Conservation (phyloP, 2,329 filamentous ascomycete genomes). For the Penicillium sp. region DNA sequence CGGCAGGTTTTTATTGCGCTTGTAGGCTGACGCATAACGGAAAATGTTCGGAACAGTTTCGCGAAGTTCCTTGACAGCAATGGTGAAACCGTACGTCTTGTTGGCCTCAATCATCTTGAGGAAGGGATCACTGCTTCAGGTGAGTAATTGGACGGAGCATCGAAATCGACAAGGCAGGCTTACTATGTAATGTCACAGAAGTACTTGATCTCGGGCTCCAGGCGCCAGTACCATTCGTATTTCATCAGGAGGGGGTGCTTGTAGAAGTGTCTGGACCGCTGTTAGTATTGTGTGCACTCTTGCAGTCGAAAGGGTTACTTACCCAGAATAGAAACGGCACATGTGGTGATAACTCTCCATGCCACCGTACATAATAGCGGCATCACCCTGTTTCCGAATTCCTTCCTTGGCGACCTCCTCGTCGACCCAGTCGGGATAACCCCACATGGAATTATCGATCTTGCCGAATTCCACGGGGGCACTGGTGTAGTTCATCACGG, state of each 20-base stretch:
- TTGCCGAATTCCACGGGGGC: conserved; percentile 86
- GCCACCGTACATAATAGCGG: conserved; percentile 98
- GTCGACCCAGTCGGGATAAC: conserved; percentile 95
- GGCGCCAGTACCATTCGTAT: conserved; percentile 99
- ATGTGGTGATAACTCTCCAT: conserved; percentile 99
- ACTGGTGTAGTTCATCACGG: conserved; percentile 86
- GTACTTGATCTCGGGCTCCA: conserved; percentile 99
- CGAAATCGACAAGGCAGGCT: conserved; percentile 23
- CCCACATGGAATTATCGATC: conserved; percentile 89
- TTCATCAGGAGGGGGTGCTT: conserved; percentile 92
- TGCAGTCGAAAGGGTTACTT: conserved; percentile 34
- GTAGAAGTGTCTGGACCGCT: conserved; percentile 75
- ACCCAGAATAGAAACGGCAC: conserved; percentile 99
- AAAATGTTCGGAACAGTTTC: conserved; percentile 99
- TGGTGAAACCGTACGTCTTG: conserved; percentile 98
- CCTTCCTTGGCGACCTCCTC: conserved; percentile 91
- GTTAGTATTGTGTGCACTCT: neutral
- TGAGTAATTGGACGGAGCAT: conserved; percentile 1
- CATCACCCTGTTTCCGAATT: conserved; percentile 93
- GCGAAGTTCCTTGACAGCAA: conserved; percentile 94
- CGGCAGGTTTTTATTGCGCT: conserved; percentile 82
- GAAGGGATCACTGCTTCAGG: conserved; percentile 73
- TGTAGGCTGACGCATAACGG: conserved; percentile 97
- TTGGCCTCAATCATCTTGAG: conserved; percentile 89
- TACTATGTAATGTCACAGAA: conserved; percentile 99